Evolutionary conservation across 768 basidiomycete species (phyloP).

Genomic region (Mycena capillaripes): DNA sequence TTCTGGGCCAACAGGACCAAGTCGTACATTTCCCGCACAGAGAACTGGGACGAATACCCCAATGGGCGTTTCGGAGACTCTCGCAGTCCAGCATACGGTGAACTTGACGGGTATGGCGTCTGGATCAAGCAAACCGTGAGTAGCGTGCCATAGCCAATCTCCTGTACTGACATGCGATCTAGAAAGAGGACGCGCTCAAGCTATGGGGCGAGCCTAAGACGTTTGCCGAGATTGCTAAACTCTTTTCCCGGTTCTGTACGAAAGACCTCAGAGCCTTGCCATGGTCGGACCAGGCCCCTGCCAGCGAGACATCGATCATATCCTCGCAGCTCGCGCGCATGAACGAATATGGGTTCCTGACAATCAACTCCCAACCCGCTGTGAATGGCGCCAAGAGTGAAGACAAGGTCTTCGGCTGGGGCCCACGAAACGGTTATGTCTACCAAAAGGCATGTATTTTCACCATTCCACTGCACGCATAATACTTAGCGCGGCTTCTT

Average conservation of each 20-base stretch:
- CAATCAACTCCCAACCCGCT: conserved; percentile 97
- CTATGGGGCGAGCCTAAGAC: conserved; percentile 89
- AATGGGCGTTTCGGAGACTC: conserved; percentile 99
- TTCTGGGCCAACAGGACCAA: conserved; percentile 99
- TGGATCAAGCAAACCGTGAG: conserved; percentile 90
- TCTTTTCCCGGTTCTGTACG: conserved; percentile 90
- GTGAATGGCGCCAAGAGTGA: conserved; percentile 91
- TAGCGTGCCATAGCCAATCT: conserved; percentile 4
- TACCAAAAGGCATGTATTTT: conserved; percentile 85
- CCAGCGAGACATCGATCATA: conserved; percentile 88
- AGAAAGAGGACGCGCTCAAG: conserved; percentile 90
- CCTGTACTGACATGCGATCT: conserved; percentile 27
- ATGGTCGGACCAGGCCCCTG: conserved; percentile 94
- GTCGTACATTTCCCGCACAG: conserved; percentile 95
- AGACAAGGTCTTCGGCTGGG: conserved; percentile 93
- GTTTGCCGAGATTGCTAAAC: conserved; percentile 71
- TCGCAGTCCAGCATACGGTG: conserved; percentile 97
- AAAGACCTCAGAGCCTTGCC: conserved; percentile 84
- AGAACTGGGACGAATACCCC: conserved; percentile 99
- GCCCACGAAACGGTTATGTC: conserved; percentile 92
- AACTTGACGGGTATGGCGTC: conserved; percentile 96
- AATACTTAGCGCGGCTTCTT: neutral
- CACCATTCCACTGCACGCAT: conserved; percentile 1
- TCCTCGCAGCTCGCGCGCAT: conserved; percentile 83
- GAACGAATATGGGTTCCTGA: conserved; percentile 94